Evolutionary conservation across 768 basidiomycete species (phyloP).

Genomic region (Serendipita vermifera): DNA sequence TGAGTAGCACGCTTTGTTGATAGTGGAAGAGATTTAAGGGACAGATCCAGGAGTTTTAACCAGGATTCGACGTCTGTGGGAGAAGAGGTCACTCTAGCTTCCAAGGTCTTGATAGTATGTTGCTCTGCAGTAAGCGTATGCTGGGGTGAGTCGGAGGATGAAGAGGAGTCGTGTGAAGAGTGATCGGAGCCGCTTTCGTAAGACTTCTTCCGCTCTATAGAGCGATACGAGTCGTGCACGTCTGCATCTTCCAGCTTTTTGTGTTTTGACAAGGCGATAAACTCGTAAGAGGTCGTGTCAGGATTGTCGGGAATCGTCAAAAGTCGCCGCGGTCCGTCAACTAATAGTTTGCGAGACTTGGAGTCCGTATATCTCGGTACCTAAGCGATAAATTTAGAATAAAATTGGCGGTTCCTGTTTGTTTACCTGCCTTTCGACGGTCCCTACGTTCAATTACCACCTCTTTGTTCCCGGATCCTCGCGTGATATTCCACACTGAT

Average conservation of each 20-base stretch:
- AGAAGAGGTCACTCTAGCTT: constrained; percentile 37
- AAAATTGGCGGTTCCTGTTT: too few relatives aligned
- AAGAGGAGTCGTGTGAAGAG: constrained; percentile 18
- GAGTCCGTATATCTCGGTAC: constrained; percentile 46
- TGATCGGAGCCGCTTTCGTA: constrained; percentile 25
- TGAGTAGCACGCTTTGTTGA: constrained; percentile 55
- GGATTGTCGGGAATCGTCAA: constrained; percentile 27
- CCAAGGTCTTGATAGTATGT: constrained; percentile 43
- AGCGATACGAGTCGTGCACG: constrained; percentile 37
- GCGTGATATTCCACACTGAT: constrained; percentile 34
- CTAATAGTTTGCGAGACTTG: constrained; percentile 39
- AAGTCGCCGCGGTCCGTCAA: constrained; percentile 37
- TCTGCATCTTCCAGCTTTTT: constrained; percentile 25
- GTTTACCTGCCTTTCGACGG: constrained; percentile 35
- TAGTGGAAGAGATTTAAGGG: constrained; percentile 46
- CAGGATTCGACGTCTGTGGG: constrained; percentile 46
- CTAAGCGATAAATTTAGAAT: too few relatives aligned
- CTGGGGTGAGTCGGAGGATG: background rate
- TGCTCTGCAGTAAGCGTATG: constrained; percentile 34
- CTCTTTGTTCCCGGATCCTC: constrained; percentile 33
- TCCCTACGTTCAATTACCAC: constrained; percentile 40
- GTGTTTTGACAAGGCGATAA: background rate
- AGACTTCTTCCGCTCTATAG: too few relatives aligned
- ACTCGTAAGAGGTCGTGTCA: constrained; percentile 41
- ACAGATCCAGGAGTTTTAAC: constrained; percentile 50